phyloP scores from a whole-genome alignment of 805 yeast species.

The Ogataea angusta region DNA sequence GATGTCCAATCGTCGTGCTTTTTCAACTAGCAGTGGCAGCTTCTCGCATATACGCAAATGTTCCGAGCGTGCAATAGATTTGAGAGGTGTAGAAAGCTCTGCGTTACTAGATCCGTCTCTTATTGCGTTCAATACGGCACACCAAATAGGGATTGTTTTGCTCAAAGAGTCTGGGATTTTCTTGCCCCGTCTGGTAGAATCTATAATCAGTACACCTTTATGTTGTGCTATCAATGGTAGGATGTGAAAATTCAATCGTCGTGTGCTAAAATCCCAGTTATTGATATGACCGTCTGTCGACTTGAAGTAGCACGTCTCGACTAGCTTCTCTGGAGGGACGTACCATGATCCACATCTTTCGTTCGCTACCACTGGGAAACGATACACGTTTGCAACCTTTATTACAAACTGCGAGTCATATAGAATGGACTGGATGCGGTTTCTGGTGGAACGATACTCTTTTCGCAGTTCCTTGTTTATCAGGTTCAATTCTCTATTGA shows the following conservation, averaged over 20 bases:
- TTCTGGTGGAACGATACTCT: conserved; percentile 49
- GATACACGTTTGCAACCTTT: conserved; percentile 35
- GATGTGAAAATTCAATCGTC: conserved; percentile 74
- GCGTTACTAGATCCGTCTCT: not conserved
- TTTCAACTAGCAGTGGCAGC: conserved; percentile 48
- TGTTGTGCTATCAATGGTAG: conserved; percentile 42
- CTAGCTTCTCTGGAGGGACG: conserved; percentile 41
- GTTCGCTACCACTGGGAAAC: conserved; percentile 58
- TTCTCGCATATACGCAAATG: conserved; percentile 43
- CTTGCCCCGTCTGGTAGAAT: conserved; percentile 85
- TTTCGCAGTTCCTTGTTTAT: conserved; percentile 41
- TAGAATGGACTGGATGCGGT: conserved; percentile 69
- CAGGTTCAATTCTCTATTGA: conserved; percentile 18
- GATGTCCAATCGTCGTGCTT: conserved; percentile 29
- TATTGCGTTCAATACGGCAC: conserved; percentile 13
- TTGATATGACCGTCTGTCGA: conserved; percentile 88
- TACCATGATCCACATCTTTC: conserved; percentile 91
- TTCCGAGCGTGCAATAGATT: conserved; percentile 58
- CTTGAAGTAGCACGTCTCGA: conserved; percentile 68
- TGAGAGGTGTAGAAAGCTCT: conserved; percentile 44
- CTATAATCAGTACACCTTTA: conserved; percentile 61
- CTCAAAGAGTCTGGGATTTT: conserved; percentile 81
- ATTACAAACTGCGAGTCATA: conserved; percentile 55
- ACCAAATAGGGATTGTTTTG: conserved; percentile 88
- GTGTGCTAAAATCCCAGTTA: conserved; percentile 73